Evolutionary conservation across 2,329 filamentous ascomycete genomes (phyloP), one percentile per base, ranked within the genome.

Genomic region (Aspergillus quadricinctus): DNA sequence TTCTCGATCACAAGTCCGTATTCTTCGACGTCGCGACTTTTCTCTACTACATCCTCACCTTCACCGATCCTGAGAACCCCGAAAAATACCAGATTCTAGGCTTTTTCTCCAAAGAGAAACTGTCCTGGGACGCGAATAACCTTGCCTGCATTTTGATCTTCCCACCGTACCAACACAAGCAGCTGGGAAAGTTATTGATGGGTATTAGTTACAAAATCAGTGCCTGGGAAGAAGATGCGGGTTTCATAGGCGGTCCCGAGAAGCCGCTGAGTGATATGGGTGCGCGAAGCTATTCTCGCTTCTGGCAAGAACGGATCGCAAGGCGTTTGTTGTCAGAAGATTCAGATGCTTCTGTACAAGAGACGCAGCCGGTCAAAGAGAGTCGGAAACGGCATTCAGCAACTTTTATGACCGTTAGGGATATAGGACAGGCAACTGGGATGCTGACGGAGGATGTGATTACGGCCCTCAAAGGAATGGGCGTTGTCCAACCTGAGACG

Each of bases 71-170:
- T 0, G 50, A 67, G 3, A 69, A 78, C 67, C 62, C 71, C 49
- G 56, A 71, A 50, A 64, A 69, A 56, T 68, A 74, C 64, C 85
- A 88, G 68, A 87, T 97, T 29, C 84, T 93, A 1, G 94, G 94
- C n/a, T 97, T 97, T 81, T 99, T 97, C 78, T 95, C 90, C 61
- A 97, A 99, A 72, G 94, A 99, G 74, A 97, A 97, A 73, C 89
- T 97, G 80, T 96, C 91, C 3, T 99, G 94, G 93, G 94, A 99
- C 68, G 92, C 93, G 68, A 97, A 99, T 74, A 99, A 97, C 64
- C 82, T 99, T 4, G 94, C 94, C 1, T 99, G 94, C 71, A 99
- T 99, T 64, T 81, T 97, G 6, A 84, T 97, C 17, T 97, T 97
- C 68, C 94, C 94, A 1, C 94, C 94, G 0, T 97, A 93, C 86